Evolutionary conservation across 768 basidiomycete genomes (phyloP).

Genomic region (Mrakia gelida): DNA sequence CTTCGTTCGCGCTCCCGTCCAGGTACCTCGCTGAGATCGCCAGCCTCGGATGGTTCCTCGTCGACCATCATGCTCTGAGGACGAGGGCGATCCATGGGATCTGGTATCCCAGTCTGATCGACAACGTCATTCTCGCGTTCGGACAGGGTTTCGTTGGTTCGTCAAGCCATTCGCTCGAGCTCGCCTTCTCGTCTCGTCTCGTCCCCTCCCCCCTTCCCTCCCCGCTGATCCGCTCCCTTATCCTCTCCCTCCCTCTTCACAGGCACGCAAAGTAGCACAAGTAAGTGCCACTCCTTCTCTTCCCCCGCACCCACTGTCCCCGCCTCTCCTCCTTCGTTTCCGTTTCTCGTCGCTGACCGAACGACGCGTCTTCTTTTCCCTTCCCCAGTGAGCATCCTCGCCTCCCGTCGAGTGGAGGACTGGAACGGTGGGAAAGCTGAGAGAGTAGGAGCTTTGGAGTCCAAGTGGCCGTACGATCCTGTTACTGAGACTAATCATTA

Average conservation of each 20-base stretch:
- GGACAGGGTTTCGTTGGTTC: background rate
- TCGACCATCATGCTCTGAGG: background rate
- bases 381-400: background rate
- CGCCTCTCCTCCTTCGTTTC: no score
- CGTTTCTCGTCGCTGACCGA: no score
- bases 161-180: background rate
- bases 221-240: no score
- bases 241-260: background rate
- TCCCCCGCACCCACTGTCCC: no score
- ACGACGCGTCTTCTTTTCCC: background rate
- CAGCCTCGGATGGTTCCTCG: background rate
- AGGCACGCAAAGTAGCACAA: background rate
- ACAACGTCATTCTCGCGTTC: background rate
- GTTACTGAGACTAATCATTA: no score
- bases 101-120: background rate
- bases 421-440: background rate
- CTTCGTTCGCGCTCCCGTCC: background rate
- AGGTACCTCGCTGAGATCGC: slow-evolving; percentile 1
- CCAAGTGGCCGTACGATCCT: no score
- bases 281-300: background rate
- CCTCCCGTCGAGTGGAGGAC: background rate
- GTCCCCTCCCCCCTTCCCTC: background rate
- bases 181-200: background rate
- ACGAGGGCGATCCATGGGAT: background rate
- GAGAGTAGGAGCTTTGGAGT: background rate